Evolutionary conservation across 352 stramenopile genomes (phyloP), one percentile per base, ranked within the genome.

Genomic region (Phytophthora quininea): DNA sequence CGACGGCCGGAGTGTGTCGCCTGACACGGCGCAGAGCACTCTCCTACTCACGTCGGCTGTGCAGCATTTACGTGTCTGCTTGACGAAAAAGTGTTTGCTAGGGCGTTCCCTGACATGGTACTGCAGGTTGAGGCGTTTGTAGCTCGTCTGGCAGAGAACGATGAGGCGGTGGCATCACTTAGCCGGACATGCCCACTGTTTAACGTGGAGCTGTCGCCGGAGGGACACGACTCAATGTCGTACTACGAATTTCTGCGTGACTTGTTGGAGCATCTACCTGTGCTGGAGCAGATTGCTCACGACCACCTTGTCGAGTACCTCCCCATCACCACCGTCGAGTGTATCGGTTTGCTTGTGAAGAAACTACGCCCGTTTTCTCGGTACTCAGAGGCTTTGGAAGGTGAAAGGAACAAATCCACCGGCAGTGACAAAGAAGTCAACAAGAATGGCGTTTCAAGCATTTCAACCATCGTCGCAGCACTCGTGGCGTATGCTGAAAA

Each of bases 401-500:
- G 81, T 31, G 86, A 94, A 69, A 86, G 88, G 64, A 83, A 82
- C 58, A 89, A 86, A 62, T 80, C 82, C 51, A 84, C 82, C 3
- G 83, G 84, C 33, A 94, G 86, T 45, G 84, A 94, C 69, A 92
- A 90, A 55, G 86, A 93, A 45, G 69, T 91, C 30, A 76, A 84
- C 76, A 90, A 89, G 66, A 79, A 74, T 46, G 79, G 86, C 14
- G 80, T 91, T 66, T 94, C 86, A 15, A 94, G 80, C 52, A 77
- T 92, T 30, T 90, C 86, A 38, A 94, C 84, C 2, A 91, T 94
- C 33, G 86, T 77, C 0, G 69, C 86, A 2, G 86, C 85, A 4
- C 71, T 94, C 30, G 79, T 92, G 14, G 76, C 74, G 14, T 91
- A 91, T 61, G 73, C 83, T 12, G 82, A 92, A 33, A 91, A 91